Conservation (phyloP, 2,329 filamentous ascomycete genomes). For the Chalaropsis ovoidea region DNA sequence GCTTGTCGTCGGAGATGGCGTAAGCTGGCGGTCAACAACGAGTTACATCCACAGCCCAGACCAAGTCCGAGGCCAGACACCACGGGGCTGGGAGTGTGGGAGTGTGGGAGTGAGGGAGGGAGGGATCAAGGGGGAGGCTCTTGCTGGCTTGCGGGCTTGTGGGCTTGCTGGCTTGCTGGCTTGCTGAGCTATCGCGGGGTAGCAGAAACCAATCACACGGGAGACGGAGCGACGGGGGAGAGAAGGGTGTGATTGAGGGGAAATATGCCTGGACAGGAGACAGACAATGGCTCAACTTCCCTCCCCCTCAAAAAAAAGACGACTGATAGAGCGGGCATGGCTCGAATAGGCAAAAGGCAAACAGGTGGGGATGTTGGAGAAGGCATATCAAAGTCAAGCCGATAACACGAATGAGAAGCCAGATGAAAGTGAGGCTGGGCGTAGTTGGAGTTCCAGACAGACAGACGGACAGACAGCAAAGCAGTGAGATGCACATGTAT, state of each 20-base stretch:
- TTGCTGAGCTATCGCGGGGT: not conserved
- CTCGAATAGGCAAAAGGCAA: slow-evolving; percentile 6
- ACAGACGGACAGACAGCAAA: slow-evolving; percentile 1
- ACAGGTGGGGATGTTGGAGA: not conserved
- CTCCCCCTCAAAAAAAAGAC: too few relatives aligned
- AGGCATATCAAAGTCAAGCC: not conserved
- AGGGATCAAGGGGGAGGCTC: slow-evolving; percentile 13
- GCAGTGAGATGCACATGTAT: not conserved
- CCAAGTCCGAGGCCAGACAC: not conserved
- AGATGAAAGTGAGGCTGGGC: not conserved
- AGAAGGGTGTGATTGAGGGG: slow-evolving; percentile 6
- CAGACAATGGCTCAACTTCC: too few relatives aligned
- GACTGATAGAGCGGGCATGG: too few relatives aligned
- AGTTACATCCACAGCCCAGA: not conserved
- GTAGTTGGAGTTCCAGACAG: not conserved
- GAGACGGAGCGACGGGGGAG: not conserved
- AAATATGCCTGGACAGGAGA: not conserved
- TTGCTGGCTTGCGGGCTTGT: not conserved
- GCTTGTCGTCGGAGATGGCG: not conserved
- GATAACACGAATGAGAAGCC: not conserved
- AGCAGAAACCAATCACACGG: slow-evolving; percentile 6
- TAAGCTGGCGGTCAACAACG: not conserved
- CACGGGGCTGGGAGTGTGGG: not conserved
- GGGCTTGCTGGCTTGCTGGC: too few relatives aligned
- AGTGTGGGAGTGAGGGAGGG: not conserved